phyloP scores from a whole-genome alignment of 805 yeast genomes.

The Hanseniaspora vineae region DNA sequence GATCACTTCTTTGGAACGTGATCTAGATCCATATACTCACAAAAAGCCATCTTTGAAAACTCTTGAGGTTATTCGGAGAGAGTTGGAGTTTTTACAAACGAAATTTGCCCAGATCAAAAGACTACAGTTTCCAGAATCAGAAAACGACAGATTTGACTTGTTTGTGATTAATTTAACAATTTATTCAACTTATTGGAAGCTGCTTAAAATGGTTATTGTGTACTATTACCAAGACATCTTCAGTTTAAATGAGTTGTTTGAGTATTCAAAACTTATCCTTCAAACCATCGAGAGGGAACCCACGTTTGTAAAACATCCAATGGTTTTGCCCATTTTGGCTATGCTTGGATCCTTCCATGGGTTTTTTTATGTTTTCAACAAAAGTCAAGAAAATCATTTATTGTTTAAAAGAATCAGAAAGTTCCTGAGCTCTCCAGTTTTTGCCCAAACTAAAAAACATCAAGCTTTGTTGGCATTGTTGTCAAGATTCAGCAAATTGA shows the following conservation, averaged over 20 bases:
- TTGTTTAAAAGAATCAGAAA: slow-evolving; percentile 13
- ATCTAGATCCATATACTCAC: slow-evolving; percentile 13
- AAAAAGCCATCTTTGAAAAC: slow-evolving; percentile 20
- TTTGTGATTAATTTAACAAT: slow-evolving; percentile 13
- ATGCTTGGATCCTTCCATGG: slow-evolving; percentile 16
- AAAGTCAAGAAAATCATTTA: slow-evolving; percentile 10
- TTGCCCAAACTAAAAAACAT: neutral
- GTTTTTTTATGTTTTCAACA: slow-evolving; percentile 13
- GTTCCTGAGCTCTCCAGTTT: slow-evolving; percentile 4
- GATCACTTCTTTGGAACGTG: slow-evolving; percentile 20
- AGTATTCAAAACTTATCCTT: slow-evolving; percentile 12
- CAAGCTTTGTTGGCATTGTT: neutral
- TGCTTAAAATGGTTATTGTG: slow-evolving; percentile 14
- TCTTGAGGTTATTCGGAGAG: slow-evolving; percentile 17
- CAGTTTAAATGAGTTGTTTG: slow-evolving; percentile 10
- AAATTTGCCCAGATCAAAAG: slow-evolving; percentile 7
- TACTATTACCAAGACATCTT: slow-evolving; percentile 11
- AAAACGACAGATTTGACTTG: slow-evolving; percentile 9
- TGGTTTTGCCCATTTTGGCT: slow-evolving; percentile 11
- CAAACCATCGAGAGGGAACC: slow-evolving; percentile 9
- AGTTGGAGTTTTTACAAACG: slow-evolving; percentile 10
- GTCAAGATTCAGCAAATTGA: slow-evolving; percentile 2
- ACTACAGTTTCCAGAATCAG: slow-evolving; percentile 9
- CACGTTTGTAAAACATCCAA: slow-evolving; percentile 15
- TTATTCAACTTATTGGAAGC: slow-evolving; percentile 17